A percentile compares a stretch with the other conserved stretches of the same genome.
Evolutionary conservation across 202 grass and related monocot species (phyloP).

Genomic region (Dendrocalamus latiflorus): DNA sequence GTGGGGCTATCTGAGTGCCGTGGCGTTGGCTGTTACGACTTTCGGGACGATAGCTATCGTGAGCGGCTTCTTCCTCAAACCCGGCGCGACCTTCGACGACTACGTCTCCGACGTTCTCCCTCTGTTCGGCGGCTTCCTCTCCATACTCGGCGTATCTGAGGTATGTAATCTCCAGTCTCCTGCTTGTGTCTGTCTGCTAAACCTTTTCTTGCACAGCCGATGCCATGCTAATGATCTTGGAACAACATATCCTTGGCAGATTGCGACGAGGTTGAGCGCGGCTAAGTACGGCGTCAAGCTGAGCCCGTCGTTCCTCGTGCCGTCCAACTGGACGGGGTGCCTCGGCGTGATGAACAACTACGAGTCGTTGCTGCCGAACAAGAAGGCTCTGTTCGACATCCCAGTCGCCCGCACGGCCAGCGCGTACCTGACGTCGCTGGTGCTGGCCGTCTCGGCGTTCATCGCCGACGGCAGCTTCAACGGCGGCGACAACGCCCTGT

Average conservation of each 20-base stretch:
- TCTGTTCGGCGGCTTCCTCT: conserved; percentile 76
- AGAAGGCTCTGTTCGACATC: conserved; percentile 90
- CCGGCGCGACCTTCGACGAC: conserved; percentile 72
- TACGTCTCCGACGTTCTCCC: conserved; percentile 82
- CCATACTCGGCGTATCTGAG: conserved; percentile 90
- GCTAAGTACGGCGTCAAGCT: conserved; percentile 74
- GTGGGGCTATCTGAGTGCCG: conserved; percentile 70
- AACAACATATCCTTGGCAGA: conserved; percentile 33
- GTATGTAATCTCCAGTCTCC: conserved; percentile 13
- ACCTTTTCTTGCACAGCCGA: too few relatives aligned
- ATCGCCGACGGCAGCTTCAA: conserved; percentile 88
- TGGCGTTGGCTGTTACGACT: conserved; percentile 64
- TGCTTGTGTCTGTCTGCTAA: too few relatives aligned
- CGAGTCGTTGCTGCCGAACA: conserved; percentile 84
- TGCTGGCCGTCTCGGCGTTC: conserved; percentile 72
- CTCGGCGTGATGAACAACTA: conserved; percentile 96
- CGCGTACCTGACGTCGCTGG: conserved; percentile 75
- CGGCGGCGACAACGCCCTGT: conserved; percentile 92
- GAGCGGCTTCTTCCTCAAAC: conserved; percentile 96
- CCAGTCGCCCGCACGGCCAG: conserved; percentile 78
- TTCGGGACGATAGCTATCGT: conserved; percentile 86
- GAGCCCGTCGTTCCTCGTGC: conserved; percentile 89
- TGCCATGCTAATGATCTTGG: not conserved
- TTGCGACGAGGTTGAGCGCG: conserved; percentile 81
- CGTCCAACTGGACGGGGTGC: conserved; percentile 98